Percentiles rank a stretch among this genome's conserved stretches.
Conservation (phyloP, 345 rosid genomes). For the Rhodamnia rubescens region DNA sequence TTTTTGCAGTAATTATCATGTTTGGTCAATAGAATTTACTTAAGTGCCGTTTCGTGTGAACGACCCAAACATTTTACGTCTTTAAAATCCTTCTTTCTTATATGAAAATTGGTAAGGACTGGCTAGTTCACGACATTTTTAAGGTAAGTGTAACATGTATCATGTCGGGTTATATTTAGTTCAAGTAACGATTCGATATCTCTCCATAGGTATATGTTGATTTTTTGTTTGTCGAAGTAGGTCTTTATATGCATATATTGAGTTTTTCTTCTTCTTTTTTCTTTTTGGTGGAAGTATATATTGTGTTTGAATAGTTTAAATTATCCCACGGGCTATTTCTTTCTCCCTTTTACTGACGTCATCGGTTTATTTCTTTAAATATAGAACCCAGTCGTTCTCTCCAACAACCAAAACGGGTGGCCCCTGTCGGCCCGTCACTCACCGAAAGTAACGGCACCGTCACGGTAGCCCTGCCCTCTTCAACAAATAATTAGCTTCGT, state of each 20-base stretch:
- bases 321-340: too few relatives aligned
- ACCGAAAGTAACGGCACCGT: too few relatives aligned
- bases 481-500: too few relatives aligned
- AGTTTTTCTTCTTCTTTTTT: neutral
- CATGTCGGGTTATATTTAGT: neutral
- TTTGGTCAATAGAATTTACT: neutral
- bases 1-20: neutral
- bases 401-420: too few relatives aligned
- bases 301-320: neutral
- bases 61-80: neutral
- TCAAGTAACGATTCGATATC: neutral
- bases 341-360: too few relatives aligned
- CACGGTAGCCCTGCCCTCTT: too few relatives aligned
- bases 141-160: fast-evolving
- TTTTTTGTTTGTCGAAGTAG: too few relatives aligned
- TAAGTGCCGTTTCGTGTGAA: neutral
- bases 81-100: neutral
- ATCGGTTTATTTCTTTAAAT: too few relatives aligned
- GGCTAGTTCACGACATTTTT: neutral
- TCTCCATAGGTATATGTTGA: neutral
- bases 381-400: too few relatives aligned
- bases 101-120: neutral
- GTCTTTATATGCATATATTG: too few relatives aligned
- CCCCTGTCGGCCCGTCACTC: too few relatives aligned
- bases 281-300: neutral